Evolutionary conservation across 2,329 filamentous ascomycete species (phyloP), one percentile per base, ranked within the genome.

Genomic region (Aspergillus proliferans): DNA sequence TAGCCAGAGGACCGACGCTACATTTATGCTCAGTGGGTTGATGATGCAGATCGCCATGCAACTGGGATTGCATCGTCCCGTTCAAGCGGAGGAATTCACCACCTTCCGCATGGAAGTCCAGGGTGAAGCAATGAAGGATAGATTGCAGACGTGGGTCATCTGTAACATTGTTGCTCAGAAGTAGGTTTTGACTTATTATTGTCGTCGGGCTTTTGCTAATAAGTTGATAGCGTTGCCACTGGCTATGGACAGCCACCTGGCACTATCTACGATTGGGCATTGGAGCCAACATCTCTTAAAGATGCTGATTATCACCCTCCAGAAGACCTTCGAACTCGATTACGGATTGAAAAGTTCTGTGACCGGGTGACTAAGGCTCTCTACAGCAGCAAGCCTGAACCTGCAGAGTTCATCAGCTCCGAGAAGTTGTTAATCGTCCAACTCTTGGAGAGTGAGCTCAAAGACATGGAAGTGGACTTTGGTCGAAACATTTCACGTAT

Each of bases 11-110:
- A 77, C 76, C 1, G 81, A 84, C 58, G 78, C 80, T 2, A 84
- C 81, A 0, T 83, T 83, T 58, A 83, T 83, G 74, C 71, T 83
- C 6, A 78, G 77, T 48, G 81, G 81, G 12, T 65, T 81, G 51
- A 84, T 84, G 81, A 82, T 84, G 74, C 80, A 84, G 58, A 76
- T 83, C 47, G 81, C 81, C 10, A 80, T 83, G 75, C 81, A 84
- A 54, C 76, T 83, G 52, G 81, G 81, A 14, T 64, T 84, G 18
- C 81, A 84, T 58, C 75, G 81, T 28, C 81, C 81, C 0, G 80
- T 80, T 0, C 80, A 84, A 57, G 76, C 81, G 1, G 79, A 83
- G 58, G 73, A 76, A 51, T 76, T 76, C 49, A 72, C 68, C 4
- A 75, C 73, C 4, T 75, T 75, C 54, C 66, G 68, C 15, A 70